Percentiles rank a stretch among this genome's conserved stretches.
These are phyloP conservation scores for Furculomyces boomerangus DNA, from an alignment of 371 early-diverging fungal species.

Conservation along the genomic window DNA sequence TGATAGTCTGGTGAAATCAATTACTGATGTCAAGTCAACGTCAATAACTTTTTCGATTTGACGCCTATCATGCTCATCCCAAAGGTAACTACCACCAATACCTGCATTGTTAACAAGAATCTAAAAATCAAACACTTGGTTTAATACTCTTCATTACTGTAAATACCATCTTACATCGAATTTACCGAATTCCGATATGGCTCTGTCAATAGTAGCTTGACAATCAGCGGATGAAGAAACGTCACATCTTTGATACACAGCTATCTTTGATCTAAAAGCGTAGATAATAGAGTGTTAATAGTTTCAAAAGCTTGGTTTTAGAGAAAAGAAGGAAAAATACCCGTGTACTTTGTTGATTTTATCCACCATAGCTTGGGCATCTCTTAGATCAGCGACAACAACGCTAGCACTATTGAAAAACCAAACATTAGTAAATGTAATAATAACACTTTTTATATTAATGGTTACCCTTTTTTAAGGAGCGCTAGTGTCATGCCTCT, in stretches of 20 bases:
- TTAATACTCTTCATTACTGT: too few relatives aligned
- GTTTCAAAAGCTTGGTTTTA: neutral
- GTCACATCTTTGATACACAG: slow-evolving; percentile 33
- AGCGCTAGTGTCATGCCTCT: slow-evolving; percentile 28
- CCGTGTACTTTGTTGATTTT: slow-evolving; percentile 10
- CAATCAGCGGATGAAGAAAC: slow-evolving; percentile 33
- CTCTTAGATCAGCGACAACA: slow-evolving; percentile 37
- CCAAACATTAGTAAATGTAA: too few relatives aligned
- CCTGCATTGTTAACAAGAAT: slow-evolving; percentile 54
- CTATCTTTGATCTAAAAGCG: slow-evolving; percentile 3
- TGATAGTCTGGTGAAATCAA: slow-evolving; percentile 46
- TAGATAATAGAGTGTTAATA: neutral
- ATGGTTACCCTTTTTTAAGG: slow-evolving; percentile 26
- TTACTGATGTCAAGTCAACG: slow-evolving; percentile 43
- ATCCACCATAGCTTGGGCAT: slow-evolving; percentile 23
- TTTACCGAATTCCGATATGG: slow-evolving; percentile 30
- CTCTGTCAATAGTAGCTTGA: slow-evolving; percentile 25
- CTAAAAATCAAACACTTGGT: too few relatives aligned
- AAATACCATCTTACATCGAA: too few relatives aligned
- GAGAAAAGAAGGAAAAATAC: neutral
- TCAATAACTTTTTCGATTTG: slow-evolving; percentile 28
- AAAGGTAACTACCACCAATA: slow-evolving; percentile 22
- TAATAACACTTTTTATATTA: too few relatives aligned
- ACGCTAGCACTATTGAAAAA: too few relatives aligned
- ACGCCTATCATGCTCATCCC: slow-evolving; percentile 15